Evolutionary conservation across 202 grass and related monocot genomes (phyloP), one percentile per base, ranked within the genome.

Genomic region (Zizania palustris): DNA sequence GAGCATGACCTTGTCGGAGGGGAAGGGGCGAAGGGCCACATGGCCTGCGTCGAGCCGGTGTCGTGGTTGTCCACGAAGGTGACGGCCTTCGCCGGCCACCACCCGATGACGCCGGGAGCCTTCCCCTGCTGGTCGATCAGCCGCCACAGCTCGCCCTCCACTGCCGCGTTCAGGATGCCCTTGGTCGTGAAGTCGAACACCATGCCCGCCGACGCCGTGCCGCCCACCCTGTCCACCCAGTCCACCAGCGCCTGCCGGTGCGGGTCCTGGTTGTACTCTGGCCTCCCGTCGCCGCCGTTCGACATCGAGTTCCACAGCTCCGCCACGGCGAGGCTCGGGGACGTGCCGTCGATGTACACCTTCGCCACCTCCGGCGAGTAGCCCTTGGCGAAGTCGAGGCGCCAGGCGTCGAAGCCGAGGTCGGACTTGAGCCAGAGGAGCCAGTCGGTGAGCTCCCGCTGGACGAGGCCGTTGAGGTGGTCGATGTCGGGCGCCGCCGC

Each of bases 11-110:
- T 88, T 93, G 42, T 92, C 85, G 15, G 87, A 60, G 4, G 93
- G 93, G 72, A 96, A 92, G 0, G 93, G 4, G 93, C 89, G 72
- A 96, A 92, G 0, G 93, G 89, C 87, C 89, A 92, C 64, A 46
- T 5, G 4, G 73, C 79, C 79, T 92, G 93, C 20, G 93, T 92
- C 1, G 89, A 96, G 3, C 93, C 87, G 0, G 89, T 92, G 63
- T 96, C 89, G 9, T 96, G 93, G 74, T 96, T 96, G 34, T 96
- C 89, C 16, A 96, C 82, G 81, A 96, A 96, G 19, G 92, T 89
- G 62, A 92, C 87, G 3, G 92, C 92, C 86, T 84, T 96, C 3
- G 76, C 93, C 3, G 87, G 75, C 83, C 71, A 83, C 87, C 81
- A 90, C 0, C 92, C 92, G 7, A 96, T 74, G 71, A 96, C 63